Conservation (phyloP, 1,139 yeast species). For the Yamadazyma epiphylla region DNA sequence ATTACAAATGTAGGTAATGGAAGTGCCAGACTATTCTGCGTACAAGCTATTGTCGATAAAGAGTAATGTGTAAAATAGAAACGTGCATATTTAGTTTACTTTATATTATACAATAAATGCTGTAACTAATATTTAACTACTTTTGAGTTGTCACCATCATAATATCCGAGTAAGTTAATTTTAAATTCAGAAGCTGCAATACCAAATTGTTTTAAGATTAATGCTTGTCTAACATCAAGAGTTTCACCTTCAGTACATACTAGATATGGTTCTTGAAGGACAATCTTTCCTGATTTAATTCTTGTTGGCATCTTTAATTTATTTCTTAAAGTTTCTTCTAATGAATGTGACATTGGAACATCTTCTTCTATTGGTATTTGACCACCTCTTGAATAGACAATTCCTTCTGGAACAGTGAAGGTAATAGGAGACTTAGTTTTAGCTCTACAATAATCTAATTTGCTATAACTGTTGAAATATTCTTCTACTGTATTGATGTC, state of each 20-base stretch:
- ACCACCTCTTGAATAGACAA: slow-evolving; percentile 93
- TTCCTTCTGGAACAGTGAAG: slow-evolving; percentile 83
- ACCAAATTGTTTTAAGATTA: slow-evolving; percentile 91
- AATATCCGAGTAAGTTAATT: slow-evolving; percentile 74
- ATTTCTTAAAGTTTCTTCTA: slow-evolving; percentile 88
- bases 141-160: slow-evolving; percentile 51
- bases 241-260: slow-evolving; percentile 80
- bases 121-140: slow-evolving; percentile 20
- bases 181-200: slow-evolving; percentile 89
- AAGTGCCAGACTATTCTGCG: slow-evolving; percentile 68
- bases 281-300: slow-evolving; percentile 84
- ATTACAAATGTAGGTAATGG: slow-evolving; percentile 55
- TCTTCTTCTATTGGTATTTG: slow-evolving; percentile 87
- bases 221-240: slow-evolving; percentile 87
- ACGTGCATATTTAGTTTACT: slow-evolving; percentile 1
- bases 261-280: slow-evolving; percentile 67
- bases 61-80: slow-evolving; percentile 1
- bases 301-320: slow-evolving; percentile 88
- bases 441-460: slow-evolving; percentile 85
- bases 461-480: slow-evolving; percentile 74
- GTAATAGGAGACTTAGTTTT: slow-evolving; percentile 80
- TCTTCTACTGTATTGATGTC: slow-evolving; percentile 77
- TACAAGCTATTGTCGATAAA: slow-evolving; percentile 47
- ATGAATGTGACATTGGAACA: slow-evolving; percentile 92
- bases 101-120: slow-evolving; percentile 3